Evolutionary conservation across 441 rosid genomes (phyloP), one percentile per base, ranked within the genome.

Genomic region (Populus hybrid): DNA sequence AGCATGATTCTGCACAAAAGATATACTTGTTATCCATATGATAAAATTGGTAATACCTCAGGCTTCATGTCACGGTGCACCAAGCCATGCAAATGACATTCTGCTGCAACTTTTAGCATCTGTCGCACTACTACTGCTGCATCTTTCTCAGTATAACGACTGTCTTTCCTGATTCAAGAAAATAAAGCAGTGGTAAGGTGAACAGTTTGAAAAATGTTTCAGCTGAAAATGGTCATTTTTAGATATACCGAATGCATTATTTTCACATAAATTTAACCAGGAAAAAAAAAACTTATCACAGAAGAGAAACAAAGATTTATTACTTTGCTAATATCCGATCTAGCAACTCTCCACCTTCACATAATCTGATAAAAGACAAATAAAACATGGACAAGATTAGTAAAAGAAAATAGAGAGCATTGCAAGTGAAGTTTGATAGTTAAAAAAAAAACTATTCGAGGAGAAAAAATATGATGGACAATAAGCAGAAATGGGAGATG

Each of bases 21-120:
- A 35, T 34, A 40, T 11, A 3, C 50, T 10, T 42, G 76, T 34
- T 36, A 59, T 68, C 75, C 73, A 75, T 46, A 72, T 21, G 69
- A 67, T 57, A 23, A 35, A 82, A 79, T 73, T 66, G 42, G 81
- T 19, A 40, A 79, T 87, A 93, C 99, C 98, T 95, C 99, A n/a
- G 99, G 98, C 84, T 93, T 95, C 98, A 94, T 89, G 84, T 95
- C 99, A 6, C 97, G 91, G 77, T 95, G 99, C 73, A 95, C 97
- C 76, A 94, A 80, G 78, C 99, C 97, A 75, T 85, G 93, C 74
- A 95, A 84, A 84, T 95, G 99, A 81, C 99, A 95, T 79, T 95
- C 90, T 67, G 96, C 96, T 50, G 96, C 94, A 73, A 94, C 98
- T 85, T 84, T 89, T 42, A 89, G 91, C 91, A 88, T 88, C 84